Evolutionary conservation across 2,329 filamentous ascomycete species (phyloP), one percentile per base, ranked within the genome.

Genomic region (Sclerotinia nivalis): DNA sequence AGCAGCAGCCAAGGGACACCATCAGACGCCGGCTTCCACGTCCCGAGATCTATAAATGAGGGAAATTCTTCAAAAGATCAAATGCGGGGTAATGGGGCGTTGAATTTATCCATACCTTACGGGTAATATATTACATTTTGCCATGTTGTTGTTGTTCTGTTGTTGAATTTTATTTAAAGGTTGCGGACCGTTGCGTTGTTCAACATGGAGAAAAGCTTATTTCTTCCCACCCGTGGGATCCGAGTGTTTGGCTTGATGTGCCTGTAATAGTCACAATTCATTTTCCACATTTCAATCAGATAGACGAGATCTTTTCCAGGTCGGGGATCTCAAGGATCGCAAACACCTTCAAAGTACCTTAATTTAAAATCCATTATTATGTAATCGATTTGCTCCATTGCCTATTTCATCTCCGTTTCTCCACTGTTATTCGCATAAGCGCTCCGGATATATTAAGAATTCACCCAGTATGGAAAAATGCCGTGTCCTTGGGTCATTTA

Each of bases 21-120:
- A 61, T 49, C 37, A n/a, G 43, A 50, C 31, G 40, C 25, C 58
- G 49, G 49, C 34, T 28, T 64, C 28, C 22, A 43, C 31, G 37
- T 15, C n/a, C 40, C 45, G 45, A 64, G 37, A 45, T 45, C 58
- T 49, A 54, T 37, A 64, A 62, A 31, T 50, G 58, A 34, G 58
- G 45, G 45, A 28, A 20, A 15, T 40, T 47, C 43, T 54, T 52
- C 37, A 13, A 13, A 45, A 50, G n/a, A 52, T 60, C n/a, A 52
- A 60, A 49, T 68, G 66, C 66, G 66, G 66, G 66, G 66, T 68
- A 61, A 60, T 50, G 45, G 54, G 65, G 54, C 4, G 20, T 59
- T 13, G 43, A 69, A 18, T 61, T 68, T n/a, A 61, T 40, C 66
- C 66, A 22, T 47, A 22, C 40, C 28, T 10, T 40, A 34, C 62